These are phyloP conservation scores for Voacanga thouarsii DNA, from an alignment of 257 asterid genomes.

Conservation along the genomic window DNA sequence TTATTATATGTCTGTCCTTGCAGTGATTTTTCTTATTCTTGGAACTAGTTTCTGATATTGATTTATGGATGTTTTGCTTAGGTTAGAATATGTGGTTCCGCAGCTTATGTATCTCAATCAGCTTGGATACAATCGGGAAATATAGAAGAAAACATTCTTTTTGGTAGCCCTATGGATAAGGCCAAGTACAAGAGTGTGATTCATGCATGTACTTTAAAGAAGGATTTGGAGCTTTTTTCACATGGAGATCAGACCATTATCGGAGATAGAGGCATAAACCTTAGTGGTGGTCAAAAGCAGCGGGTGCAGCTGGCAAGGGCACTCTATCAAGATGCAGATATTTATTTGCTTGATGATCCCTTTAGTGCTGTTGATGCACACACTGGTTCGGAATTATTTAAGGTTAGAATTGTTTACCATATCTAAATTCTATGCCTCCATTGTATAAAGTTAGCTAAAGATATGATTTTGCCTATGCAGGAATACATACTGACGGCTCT, in stretches of 20 bases:
- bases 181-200: conserved; percentile 81
- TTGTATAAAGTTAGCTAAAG: conserved; percentile 25
- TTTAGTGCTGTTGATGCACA: conserved; percentile 99
- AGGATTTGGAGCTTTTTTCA: conserved; percentile 84
- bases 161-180: conserved; percentile 96
- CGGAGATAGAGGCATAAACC: conserved; percentile 98
- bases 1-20: neutral
- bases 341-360: conserved; percentile 94
- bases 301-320: conserved; percentile 98
- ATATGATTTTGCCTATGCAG: conserved; percentile 45
- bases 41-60: conserved; percentile 17
- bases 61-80: conserved; percentile 34
- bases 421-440: conserved; percentile 7
- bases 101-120: conserved; percentile 93
- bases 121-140: conserved; percentile 99
- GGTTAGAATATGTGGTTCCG: conserved; percentile 85
- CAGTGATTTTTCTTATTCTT: conserved; percentile 12
- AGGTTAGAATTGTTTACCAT: conserved; percentile 37
- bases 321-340: conserved; percentile 92
- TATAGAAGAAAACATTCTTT: conserved; percentile 87
- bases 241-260: conserved; percentile 98
- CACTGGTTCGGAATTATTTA: conserved; percentile 90
- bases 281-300: conserved; percentile 99
- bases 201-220: conserved; percentile 88
- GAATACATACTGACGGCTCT: conserved; percentile 91